Conservation (phyloP, 1,284 basidiomycete species). For the Vanrija sp. region DNA sequence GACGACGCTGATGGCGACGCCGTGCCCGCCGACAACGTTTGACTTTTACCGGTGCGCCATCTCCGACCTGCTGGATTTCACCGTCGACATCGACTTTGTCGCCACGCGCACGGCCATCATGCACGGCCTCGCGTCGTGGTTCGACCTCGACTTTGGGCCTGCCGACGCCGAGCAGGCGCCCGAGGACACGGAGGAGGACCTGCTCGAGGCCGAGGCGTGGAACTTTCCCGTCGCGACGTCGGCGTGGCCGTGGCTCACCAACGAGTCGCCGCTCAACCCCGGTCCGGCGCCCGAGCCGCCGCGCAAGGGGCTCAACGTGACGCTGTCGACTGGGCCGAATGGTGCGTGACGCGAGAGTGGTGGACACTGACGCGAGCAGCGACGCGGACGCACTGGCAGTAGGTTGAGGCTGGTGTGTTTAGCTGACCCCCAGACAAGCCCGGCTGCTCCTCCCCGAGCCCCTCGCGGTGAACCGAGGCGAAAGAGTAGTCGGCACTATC, state of each 20-base stretch:
- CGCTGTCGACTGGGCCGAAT: conserved; percentile 43
- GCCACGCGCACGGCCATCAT: conserved; percentile 43
- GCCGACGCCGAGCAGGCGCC: neutral
- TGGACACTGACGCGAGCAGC: conserved; percentile 19
- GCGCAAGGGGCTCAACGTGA: conserved; percentile 36
- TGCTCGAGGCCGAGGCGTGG: conserved; percentile 20
- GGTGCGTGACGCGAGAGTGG: conserved; percentile 21
- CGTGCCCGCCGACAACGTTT: conserved; percentile 40
- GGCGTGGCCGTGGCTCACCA: conserved; percentile 39
- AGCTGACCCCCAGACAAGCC: conserved; percentile 33
- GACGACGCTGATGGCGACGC: conserved; percentile 34
- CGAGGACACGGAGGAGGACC: conserved; percentile 11
- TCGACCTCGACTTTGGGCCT: conserved; percentile 44
- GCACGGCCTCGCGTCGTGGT: conserved; percentile 49
- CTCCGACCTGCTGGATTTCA: conserved; percentile 45
- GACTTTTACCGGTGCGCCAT: conserved; percentile 47
- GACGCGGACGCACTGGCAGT: conserved; percentile 48
- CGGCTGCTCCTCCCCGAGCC: conserved; percentile 46
- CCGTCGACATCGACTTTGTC: conserved; percentile 41
- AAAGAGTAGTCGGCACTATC: conserved; percentile 39
- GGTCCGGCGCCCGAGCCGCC: conserved; percentile 41
- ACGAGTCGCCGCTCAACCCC: no score
- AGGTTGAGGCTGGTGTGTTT: neutral
- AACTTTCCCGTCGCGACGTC: conserved; percentile 26
- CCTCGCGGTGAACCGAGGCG: conserved; percentile 47